Base-by-base conservation (phyloP, 805 yeast genomes). In the Pichia exigua region DNA sequence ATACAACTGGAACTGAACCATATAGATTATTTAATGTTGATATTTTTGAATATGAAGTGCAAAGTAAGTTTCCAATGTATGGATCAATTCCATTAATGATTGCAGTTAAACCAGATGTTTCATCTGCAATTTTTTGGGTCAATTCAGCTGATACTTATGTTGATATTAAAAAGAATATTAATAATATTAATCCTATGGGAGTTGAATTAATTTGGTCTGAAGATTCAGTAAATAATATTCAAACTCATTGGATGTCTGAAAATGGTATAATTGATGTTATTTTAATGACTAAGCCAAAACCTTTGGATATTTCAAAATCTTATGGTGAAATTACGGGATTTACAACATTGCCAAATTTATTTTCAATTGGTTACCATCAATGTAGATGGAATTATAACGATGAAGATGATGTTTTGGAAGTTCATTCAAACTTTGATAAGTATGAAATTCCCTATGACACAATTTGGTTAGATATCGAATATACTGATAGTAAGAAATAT, bases 311-410 rank as follows among this genome's bases (percentile, higher is more conserved):
- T 22, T 76, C 83, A 42, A 61, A 72, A 42, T 73, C 81, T 35
- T 92, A 85, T 65, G 84, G 89, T 1, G 58, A 65, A 2, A 65
- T 94, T 18, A 83, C 95, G 0, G 99, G 99, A 0, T 77, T 70
- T 52, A 75, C 90, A 0, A 66, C 73, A 9, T 67, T 94, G 12
- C 99, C 99, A 1, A 85, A 81, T 56, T 56, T 83, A 43, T 86
- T 90, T 60, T 74, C 96, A 0, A 66, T 90, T 15, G 98, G 96
- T 0, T 88, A 94, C 64, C 98, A 94, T 64, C 99, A 94, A 68
- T 92, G 97, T 64, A 78, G 98, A 62, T 94, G 99, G 99, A 94
- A 94, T 66, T 94, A 94, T 69, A 87, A 88, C 63, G 91, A 86
- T 59, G 91, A 87, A 62, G 74, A 75, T 12, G 99, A 94, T 67